Percentiles rank a stretch among this genome's conserved stretches.
Evolutionary conservation across 805 yeast species (phyloP).

Genomic region (Limtongia smithiae): DNA sequence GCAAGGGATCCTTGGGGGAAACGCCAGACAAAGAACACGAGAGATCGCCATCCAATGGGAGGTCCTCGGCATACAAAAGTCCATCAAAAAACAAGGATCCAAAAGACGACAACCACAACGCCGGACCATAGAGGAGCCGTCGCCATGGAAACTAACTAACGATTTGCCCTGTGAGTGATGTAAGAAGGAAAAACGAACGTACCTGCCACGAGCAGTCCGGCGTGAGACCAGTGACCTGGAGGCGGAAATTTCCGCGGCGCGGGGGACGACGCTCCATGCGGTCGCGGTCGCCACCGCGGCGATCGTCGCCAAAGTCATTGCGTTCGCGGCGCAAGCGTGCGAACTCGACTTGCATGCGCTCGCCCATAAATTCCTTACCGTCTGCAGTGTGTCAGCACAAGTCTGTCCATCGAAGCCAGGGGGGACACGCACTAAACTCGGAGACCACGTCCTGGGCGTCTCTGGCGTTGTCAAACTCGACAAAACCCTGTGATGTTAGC

Average conservation of each 20-base stretch:
- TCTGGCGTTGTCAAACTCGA: constrained; percentile 34
- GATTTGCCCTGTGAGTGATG: too few species aligned
- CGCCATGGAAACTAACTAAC: too few species aligned
- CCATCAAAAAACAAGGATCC: too few species aligned
- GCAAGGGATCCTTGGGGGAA: too few species aligned
- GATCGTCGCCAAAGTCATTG: constrained; percentile 19
- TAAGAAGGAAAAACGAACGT: constrained; percentile 9
- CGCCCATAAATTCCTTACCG: constrained; percentile 38
- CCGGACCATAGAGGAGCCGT: too few species aligned
- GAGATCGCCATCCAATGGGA: too few species aligned
- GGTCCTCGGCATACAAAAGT: too few species aligned
- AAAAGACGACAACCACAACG: too few species aligned
- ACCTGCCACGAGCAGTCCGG: constrained; percentile 36
- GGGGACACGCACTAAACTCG: constrained; percentile 28
- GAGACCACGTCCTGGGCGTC: constrained; percentile 36
- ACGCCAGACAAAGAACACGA: too few species aligned
- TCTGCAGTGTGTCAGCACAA: constrained; percentile 15
- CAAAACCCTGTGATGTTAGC: constrained; percentile 31
- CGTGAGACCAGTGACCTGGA: constrained; percentile 32
- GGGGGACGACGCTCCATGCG: constrained; percentile 28
- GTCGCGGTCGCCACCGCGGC: constrained; percentile 14
- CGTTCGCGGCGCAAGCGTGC: constrained; percentile 38
- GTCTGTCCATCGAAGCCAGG: background rate
- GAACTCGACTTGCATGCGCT: constrained; percentile 36
- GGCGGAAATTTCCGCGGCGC: constrained; percentile 32